phyloP scores from a whole-genome alignment of 1,139 yeast genomes.

The Yamadazyma triangularis region DNA sequence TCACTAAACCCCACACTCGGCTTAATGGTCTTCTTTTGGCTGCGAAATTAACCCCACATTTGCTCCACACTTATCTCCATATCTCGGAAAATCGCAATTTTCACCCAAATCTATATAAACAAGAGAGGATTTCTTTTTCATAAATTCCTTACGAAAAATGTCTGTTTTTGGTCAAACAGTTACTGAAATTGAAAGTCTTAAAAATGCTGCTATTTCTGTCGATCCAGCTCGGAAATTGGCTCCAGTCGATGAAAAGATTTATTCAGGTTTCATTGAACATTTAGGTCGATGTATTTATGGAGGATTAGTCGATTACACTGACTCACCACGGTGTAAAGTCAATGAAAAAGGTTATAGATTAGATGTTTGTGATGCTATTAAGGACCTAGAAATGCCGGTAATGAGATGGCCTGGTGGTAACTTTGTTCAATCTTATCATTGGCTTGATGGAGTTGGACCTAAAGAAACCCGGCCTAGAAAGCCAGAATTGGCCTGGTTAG shows the following conservation, averaged over 20 bases:
- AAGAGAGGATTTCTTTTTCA: no score
- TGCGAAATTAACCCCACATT: no score
- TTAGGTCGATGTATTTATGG: conserved; percentile 30
- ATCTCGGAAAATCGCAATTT: no score
- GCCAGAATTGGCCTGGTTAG: conserved; percentile 29
- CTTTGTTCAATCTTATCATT: conserved; percentile 27
- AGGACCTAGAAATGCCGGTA: conserved; percentile 25
- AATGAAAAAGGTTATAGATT: conserved; percentile 21
- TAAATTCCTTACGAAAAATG: no score
- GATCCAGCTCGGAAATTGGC: conserved; percentile 10
- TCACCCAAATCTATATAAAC: no score
- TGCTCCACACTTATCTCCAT: no score
- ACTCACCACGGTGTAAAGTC: conserved; percentile 13
- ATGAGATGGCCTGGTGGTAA: conserved; percentile 33
- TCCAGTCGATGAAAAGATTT: conserved; percentile 20
- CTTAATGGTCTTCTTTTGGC: no score
- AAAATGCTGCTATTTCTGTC: conserved; percentile 7
- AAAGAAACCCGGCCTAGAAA: conserved; percentile 21
- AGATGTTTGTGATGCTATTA: conserved; percentile 23
- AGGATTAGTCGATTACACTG: conserved; percentile 24
- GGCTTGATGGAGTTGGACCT: conserved; percentile 31
- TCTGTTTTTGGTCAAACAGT: conserved; percentile 11
- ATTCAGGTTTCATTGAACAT: conserved; percentile 28
- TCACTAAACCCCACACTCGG: no score
- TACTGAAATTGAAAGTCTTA: conserved; percentile 6